Evolutionary conservation across 1,284 basidiomycete genomes (phyloP).

Genomic region (Tilletia indica): DNA sequence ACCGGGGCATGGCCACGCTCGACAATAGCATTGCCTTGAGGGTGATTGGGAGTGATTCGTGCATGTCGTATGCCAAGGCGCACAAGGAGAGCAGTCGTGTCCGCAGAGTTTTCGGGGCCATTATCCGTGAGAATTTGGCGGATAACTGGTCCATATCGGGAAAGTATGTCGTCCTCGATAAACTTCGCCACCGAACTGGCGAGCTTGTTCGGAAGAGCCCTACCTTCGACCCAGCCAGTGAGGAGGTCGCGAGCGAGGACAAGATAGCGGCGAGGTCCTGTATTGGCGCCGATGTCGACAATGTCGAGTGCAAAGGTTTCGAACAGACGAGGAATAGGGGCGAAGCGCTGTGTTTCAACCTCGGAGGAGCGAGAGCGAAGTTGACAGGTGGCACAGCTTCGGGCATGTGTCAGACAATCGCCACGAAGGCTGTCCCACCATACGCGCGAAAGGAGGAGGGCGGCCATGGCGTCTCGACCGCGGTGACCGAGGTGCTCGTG

Average conservation of each 20-base stretch:
- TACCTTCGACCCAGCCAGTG: not conserved
- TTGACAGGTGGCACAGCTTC: not conserved
- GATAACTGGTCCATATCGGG: not conserved
- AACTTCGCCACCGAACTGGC: conserved; percentile 2
- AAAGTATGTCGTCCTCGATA: not conserved
- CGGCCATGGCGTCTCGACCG: not conserved
- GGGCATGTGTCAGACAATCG: not conserved
- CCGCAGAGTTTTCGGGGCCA: not conserved
- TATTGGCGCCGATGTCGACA: not conserved
- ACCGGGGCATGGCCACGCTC: not conserved
- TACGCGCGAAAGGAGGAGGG: not conserved
- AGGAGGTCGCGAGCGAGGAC: not conserved
- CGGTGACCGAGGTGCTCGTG: not conserved
- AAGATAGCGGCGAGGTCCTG: not conserved
- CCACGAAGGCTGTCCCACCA: not conserved
- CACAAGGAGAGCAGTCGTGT: not conserved
- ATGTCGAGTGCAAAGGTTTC: not conserved
- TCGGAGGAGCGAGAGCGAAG: not conserved
- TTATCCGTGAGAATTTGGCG: not conserved
- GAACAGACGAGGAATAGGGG: not conserved
- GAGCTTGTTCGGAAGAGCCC: conserved; percentile 5
- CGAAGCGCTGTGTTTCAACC: not conserved
- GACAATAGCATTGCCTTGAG: not conserved
- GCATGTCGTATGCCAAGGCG: conserved; percentile 1
- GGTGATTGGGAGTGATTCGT: not conserved